Evolutionary conservation across 1,139 yeast genomes (phyloP), one percentile per base, ranked within the genome.

Genomic region (Candida glucosophila): DNA sequence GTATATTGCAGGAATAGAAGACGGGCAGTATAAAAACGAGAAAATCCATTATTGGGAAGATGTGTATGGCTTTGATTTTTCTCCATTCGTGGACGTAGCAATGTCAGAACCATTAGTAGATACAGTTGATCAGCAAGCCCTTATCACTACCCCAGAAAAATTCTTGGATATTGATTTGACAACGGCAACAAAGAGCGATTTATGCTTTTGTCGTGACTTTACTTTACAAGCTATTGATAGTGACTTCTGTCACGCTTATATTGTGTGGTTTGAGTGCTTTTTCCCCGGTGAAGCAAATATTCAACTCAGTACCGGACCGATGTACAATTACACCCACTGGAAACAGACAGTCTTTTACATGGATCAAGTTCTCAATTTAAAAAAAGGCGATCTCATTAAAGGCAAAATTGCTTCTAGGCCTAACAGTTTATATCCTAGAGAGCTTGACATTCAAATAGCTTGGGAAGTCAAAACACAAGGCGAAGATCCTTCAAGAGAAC

Each of bases 41-140:
- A 90, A 90, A 50, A 76, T 90, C 40, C 82, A 80, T 43, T 92
- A 77, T 58, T 90, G 99, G 99, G 86, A 82, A 52, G 88, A 88
- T 47, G 96, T 90, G 18, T 90, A 90, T 44, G 98, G 99, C 6
- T 90, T 90, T 49, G 96, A 92, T 53, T 90, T 83, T 59, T 65
- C 92, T 25, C 77, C 77, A 23, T 72, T 72, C 47, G 67, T 67
- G 30, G 72, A 77, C 28, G 58, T 79, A 31, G 93, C 95, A 28
- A 79, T 85, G 79, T 72, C 76, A 29, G 98, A 92, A 54, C 98
- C 98, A 16, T 68, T 90, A 41, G 97, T 90, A 25, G 98, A 90
- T 49, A 80, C 80, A 14, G 97, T 92, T 32, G 88, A 90, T 39
- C 72, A 80, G 50, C 66, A 68, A 35, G 61, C 86, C n/a, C 62